These are phyloP conservation scores for Rhizopogon roseolus DNA, from an alignment of 768 basidiomycete genomes.

Conservation along the genomic window DNA sequence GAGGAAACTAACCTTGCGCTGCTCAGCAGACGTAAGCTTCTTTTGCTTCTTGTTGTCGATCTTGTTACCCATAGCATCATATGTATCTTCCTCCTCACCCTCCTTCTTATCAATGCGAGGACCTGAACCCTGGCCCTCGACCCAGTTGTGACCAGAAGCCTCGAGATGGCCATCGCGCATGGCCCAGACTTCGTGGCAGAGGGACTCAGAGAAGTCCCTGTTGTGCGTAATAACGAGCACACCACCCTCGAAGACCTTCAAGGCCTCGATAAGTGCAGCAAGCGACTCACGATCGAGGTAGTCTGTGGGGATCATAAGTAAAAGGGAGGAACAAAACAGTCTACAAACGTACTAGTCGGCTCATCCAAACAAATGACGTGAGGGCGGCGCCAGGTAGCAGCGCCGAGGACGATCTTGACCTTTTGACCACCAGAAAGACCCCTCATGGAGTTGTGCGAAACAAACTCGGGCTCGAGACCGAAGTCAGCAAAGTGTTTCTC, in stretches of 20 bases:
- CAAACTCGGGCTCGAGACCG: slow-evolving; percentile 98
- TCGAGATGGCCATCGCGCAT: slow-evolving; percentile 97
- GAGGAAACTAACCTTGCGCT: slow-evolving; percentile 57
- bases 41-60: slow-evolving; percentile 79
- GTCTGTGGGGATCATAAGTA: slow-evolving; percentile 40
- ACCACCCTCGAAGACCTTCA: slow-evolving; percentile 98
- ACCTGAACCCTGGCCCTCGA: slow-evolving; percentile 96
- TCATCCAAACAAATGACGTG: slow-evolving; percentile 97
- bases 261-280: slow-evolving; percentile 95
- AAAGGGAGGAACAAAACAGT: not conserved
- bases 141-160: slow-evolving; percentile 99
- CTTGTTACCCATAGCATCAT: slow-evolving; percentile 99
- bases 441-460: slow-evolving; percentile 98
- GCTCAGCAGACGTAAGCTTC: slow-evolving; percentile 80
- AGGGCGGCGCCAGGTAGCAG: slow-evolving; percentile 98
- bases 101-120: slow-evolving; percentile 92
- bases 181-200: slow-evolving; percentile 98
- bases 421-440: slow-evolving; percentile 99
- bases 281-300: slow-evolving; percentile 99
- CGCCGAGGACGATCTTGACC: slow-evolving; percentile 98
- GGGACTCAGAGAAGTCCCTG: slow-evolving; percentile 97
- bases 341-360: slow-evolving; percentile 68
- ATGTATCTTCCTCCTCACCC: slow-evolving; percentile 86
- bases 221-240: slow-evolving; percentile 97
- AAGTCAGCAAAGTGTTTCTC: slow-evolving; percentile 99